phyloP scores from a whole-genome alignment of 805 yeast genomes.

The Candida odintsovae region DNA sequence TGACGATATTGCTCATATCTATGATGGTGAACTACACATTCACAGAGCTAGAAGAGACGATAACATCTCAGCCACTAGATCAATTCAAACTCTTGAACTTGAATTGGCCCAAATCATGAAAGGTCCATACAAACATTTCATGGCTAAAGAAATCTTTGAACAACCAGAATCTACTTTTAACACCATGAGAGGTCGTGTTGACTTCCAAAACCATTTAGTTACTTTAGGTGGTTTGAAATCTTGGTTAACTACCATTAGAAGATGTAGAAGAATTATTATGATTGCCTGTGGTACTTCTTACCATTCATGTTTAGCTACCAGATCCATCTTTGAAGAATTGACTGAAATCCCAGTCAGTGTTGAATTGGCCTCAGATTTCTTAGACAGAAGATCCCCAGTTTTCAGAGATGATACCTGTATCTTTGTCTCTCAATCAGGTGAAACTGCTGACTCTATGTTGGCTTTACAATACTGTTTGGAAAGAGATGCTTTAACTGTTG shows the following conservation, averaged over 20 bases:
- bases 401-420: slow-evolving; percentile 97
- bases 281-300: slow-evolving; percentile 99
- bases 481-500: slow-evolving; percentile 95
- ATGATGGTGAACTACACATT: slow-evolving; percentile 96
- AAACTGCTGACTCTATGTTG: slow-evolving; percentile 95
- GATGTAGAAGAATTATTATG: slow-evolving; percentile 94
- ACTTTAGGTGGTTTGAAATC: slow-evolving; percentile 86
- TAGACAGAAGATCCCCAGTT: slow-evolving; percentile 94
- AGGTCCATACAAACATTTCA: slow-evolving; percentile 92
- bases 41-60: slow-evolving; percentile 90
- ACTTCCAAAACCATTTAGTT: slow-evolving; percentile 72
- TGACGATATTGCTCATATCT: slow-evolving; percentile 97
- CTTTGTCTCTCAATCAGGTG: slow-evolving; percentile 98
- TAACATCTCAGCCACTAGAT: slow-evolving; percentile 89
- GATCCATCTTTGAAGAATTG: slow-evolving; percentile 93
- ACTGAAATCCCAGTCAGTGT: slow-evolving; percentile 92
- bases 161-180: slow-evolving; percentile 98
- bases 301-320: slow-evolving; percentile 95
- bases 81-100: slow-evolving; percentile 94
- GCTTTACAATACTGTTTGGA: slow-evolving; percentile 94
- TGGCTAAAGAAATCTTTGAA: slow-evolving; percentile 98
- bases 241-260: slow-evolving; percentile 81
- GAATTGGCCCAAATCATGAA: slow-evolving; percentile 97
- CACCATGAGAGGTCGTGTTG: slow-evolving; percentile 99
- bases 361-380: slow-evolving; percentile 89